phyloP scores from a whole-genome alignment of 257 asterid species.

The Solanum arcanum region DNA sequence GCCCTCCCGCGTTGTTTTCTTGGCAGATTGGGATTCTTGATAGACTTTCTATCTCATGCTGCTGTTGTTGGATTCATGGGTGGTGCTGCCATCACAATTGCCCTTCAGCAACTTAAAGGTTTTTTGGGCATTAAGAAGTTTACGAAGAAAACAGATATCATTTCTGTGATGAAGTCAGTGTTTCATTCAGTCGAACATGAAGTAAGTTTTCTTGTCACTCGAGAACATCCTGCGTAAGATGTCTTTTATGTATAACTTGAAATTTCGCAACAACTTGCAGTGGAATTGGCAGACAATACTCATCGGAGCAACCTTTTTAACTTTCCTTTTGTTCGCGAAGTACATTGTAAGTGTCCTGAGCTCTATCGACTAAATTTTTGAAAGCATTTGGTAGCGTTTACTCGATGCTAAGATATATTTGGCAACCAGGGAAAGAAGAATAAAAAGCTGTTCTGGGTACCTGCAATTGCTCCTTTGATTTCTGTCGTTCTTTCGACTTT shows the following conservation, averaged over 20 bases:
- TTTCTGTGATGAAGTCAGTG: slow-evolving; percentile 67
- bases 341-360: slow-evolving; percentile 20
- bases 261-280: slow-evolving; percentile 17
- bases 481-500: slow-evolving; percentile 68
- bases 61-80: slow-evolving; percentile 95
- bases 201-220: slow-evolving; percentile 9
- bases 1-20: neutral
- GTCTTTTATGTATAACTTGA: neutral
- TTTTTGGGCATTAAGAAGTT: slow-evolving; percentile 66
- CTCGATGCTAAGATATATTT: neutral
- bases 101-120: slow-evolving; percentile 82
- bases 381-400: neutral
- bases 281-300: slow-evolving; percentile 72
- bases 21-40: slow-evolving; percentile 77
- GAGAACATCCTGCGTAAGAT: neutral
- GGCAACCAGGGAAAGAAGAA: slow-evolving; percentile 53
- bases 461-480: slow-evolving; percentile 77
- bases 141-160: slow-evolving; percentile 57
- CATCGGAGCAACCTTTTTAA: slow-evolving; percentile 57
- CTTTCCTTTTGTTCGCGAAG: slow-evolving; percentile 60
- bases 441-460: slow-evolving; percentile 61
- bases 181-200: slow-evolving; percentile 32
- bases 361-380: neutral
- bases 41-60: slow-evolving; percentile 90
- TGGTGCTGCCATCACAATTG: slow-evolving; percentile 92